phyloP scores from a whole-genome alignment of 306 rosid species.

The Cicer pinnatifidum region DNA sequence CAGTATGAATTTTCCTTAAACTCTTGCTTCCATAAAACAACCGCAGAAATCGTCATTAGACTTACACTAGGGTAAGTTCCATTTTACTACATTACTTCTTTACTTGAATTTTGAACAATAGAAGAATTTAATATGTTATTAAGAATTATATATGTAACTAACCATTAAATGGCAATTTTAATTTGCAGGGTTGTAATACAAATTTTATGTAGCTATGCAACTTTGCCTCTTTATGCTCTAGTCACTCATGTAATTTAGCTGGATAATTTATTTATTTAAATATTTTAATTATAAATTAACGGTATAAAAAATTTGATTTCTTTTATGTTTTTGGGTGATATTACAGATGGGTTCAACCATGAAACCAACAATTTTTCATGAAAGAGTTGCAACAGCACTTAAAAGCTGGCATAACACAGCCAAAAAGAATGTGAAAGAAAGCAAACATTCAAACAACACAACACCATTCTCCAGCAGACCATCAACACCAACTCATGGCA shows the following conservation, averaged over 20 bases:
- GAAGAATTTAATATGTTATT: background rate
- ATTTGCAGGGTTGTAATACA: slow-evolving; percentile 70
- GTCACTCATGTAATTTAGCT: slow-evolving; percentile 75
- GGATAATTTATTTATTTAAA: background rate
- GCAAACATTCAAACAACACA: slow-evolving; percentile 47
- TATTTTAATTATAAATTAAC: too few species aligned
- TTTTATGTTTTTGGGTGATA: background rate
- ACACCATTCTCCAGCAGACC: slow-evolving; percentile 68
- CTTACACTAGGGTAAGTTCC: slow-evolving; percentile 70
- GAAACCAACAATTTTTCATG: slow-evolving; percentile 70
- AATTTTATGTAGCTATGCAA: slow-evolving; percentile 80
- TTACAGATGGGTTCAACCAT: slow-evolving; percentile 78
- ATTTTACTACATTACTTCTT: too few species aligned
- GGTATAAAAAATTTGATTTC: background rate
- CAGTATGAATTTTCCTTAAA: slow-evolving; percentile 54
- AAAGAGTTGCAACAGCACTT: slow-evolving; percentile 63
- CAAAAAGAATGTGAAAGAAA: slow-evolving; percentile 50
- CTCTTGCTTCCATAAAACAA: slow-evolving; percentile 65
- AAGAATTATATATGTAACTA: slow-evolving; percentile 16
- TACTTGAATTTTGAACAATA: background rate
- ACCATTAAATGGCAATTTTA: slow-evolving; percentile 32
- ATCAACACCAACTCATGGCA: slow-evolving; percentile 57
- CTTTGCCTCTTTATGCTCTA: slow-evolving; percentile 88
- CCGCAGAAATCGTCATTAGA: slow-evolving; percentile 56
- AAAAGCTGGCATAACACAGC: slow-evolving; percentile 67